These are phyloP conservation scores for Ophiostoma populinum DNA, from an alignment of 2,329 filamentous ascomycete species.

Conservation along the genomic window DNA sequence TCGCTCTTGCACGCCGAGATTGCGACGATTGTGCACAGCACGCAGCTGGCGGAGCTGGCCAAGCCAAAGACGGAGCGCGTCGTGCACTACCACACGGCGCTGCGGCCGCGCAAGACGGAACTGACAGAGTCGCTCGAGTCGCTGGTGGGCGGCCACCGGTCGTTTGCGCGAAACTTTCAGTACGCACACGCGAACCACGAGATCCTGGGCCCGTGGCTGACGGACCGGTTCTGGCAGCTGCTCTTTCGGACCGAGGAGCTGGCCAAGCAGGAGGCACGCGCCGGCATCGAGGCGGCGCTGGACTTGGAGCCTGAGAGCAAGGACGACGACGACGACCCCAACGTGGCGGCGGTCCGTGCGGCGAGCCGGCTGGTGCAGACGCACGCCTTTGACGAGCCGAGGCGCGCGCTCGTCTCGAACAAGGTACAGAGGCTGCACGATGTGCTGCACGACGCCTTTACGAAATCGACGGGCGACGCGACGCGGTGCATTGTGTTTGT, in stretches of 20 bases:
- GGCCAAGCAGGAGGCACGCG: conserved; percentile 40
- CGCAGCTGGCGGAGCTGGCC: conserved; percentile 38
- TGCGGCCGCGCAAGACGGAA: conserved; percentile 39
- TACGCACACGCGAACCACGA: conserved; percentile 42
- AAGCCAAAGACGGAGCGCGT: conserved; percentile 42
- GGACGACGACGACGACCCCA: conserved; percentile 2
- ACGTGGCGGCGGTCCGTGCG: conserved; percentile 36
- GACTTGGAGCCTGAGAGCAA: conserved; percentile 30
- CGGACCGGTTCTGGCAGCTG: conserved; percentile 65
- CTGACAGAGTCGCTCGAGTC: conserved; percentile 41
- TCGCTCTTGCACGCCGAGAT: conserved; percentile 65
- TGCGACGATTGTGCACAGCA: conserved; percentile 45
- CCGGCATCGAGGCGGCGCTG: conserved; percentile 17
- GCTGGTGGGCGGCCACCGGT: conserved; percentile 22
- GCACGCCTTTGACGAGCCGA: conserved; percentile 26
- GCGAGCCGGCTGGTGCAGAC: conserved; percentile 38
- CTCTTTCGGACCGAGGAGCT: conserved; percentile 46
- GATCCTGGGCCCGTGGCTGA: conserved; percentile 66
- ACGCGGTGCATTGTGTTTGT: conserved; percentile 71
- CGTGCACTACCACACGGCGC: conserved; percentile 32
- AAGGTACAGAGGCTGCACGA: conserved; percentile 49
- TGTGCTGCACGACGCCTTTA: conserved; percentile 47
- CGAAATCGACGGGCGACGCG: conserved; percentile 35
- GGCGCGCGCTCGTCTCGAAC: conserved; percentile 37
- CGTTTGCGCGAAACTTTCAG: conserved; percentile 39